Conservation (phyloP, 2,329 filamentous ascomycete species). For the Onygenales sp. region DNA sequence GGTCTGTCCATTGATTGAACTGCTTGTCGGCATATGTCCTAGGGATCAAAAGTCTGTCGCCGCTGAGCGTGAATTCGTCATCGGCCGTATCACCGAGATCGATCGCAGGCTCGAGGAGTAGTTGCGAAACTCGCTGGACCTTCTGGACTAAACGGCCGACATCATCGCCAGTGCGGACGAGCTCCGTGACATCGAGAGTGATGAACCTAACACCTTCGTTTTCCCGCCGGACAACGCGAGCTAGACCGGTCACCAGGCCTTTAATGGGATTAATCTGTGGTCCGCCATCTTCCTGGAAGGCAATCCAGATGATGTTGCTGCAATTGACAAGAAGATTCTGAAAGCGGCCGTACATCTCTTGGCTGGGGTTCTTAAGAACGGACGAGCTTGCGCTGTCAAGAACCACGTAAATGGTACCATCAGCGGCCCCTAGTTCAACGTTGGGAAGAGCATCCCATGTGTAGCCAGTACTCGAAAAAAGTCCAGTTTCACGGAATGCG, state of each 20-base stretch:
- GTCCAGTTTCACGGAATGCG: not conserved
- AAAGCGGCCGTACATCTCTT: not conserved
- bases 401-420: not conserved
- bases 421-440: not conserved
- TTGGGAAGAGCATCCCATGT: not conserved
- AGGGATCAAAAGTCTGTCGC: conserved; percentile 1
- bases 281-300: not conserved
- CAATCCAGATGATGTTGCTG: not conserved
- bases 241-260: conserved; percentile 3
- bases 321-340: conserved; percentile 1
- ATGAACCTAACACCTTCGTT: not conserved
- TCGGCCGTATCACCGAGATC: not conserved
- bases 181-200: conserved; percentile 1
- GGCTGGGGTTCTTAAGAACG: not conserved
- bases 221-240: conserved; percentile 4
- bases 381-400: not conserved
- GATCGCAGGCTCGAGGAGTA: not conserved
- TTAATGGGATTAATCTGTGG: not conserved
- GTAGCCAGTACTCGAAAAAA: not conserved
- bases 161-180: not conserved
- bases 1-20: not conserved
- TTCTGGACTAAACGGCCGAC: not conserved
- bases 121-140: not conserved
- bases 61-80: conserved; percentile 1
- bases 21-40: not conserved